These are phyloP conservation scores for Ceratobasidium sp. DNA, from an alignment of 1,284 basidiomycete species.

Conservation along the genomic window DNA sequence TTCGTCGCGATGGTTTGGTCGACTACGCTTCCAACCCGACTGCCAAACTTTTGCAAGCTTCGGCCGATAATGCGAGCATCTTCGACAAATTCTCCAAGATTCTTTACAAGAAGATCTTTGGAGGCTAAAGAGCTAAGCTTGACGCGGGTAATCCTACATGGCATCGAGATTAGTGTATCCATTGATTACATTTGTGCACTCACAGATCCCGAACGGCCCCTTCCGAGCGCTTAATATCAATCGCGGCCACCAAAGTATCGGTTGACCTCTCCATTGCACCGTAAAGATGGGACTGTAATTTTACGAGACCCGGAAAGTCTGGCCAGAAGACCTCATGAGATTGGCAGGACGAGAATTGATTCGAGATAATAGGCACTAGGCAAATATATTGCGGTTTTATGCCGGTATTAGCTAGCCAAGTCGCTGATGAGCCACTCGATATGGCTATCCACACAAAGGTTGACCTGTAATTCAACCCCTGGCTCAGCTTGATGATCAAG, in stretches of 20 bases:
- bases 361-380: no score
- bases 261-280: conserved; percentile 39
- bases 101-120: conserved; percentile 39
- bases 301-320: conserved; percentile 44
- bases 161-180: not conserved
- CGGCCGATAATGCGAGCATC: conserved; percentile 41
- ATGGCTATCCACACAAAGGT: no score
- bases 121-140: conserved; percentile 42
- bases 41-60: conserved; percentile 45
- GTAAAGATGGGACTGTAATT: conserved; percentile 41
- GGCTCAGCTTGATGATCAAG: no score
- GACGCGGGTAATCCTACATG: conserved; percentile 40
- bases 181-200: not conserved
- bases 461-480: no score
- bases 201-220: conserved; percentile 45
- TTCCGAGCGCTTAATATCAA: conserved; percentile 46
- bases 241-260: conserved; percentile 35
- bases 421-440: no score
- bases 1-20: conserved; percentile 47
- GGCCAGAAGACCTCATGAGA: conserved; percentile 13
- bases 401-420: no score
- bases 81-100: conserved; percentile 41
- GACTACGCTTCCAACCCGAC: conserved; percentile 46
- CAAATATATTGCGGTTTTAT: no score
- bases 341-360: no score